Base-by-base conservation (phyloP, 2,329 filamentous ascomycete genomes). In the Fusarium sp. region DNA sequence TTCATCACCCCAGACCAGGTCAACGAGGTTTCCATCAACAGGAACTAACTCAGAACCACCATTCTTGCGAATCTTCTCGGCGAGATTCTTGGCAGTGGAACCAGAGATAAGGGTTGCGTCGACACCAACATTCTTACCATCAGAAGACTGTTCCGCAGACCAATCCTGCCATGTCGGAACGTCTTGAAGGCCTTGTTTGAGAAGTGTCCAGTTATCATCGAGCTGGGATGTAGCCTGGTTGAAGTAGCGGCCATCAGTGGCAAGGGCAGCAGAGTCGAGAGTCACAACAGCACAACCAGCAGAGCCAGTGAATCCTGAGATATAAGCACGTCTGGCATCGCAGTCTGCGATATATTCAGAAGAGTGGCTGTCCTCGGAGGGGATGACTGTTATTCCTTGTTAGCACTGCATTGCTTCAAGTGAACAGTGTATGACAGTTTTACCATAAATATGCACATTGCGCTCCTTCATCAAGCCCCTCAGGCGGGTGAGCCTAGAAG, bases 281-380 rank as follows among this genome's bases (percentile, higher is more conserved):
- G 94, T 96, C 57, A 99, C 86, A 50, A 99, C 90, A 39, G 94
- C 96, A 68, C 93, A 97, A 60, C 96, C 96, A 43, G 96, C 95
- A 11, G 96, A 99, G 56, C 96, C 96, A 60, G 93, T 93, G 80
- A 99, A 99, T 26, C 96, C 95, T 64, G 90, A 94, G 72, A 99
- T 97, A 76, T 90, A 97, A 77, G 90, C 93, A 83, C 96, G 90
- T 71, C 96, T 90, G 64, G 87, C 94, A 83, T 99, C 96, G 78
- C 93, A 97, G n/a, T 91, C 90, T 50, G 96, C 96, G 79, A 97
- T 97, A 80, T 99, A 99, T 82, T 99, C 96, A 71, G 95, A 98
- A 72, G 95, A 93, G 79, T 99, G 96, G 77, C 93, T 95, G 79
- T 99, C 96, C 86, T 98, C 96, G 33, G 95, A 97, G 1, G 96